These are phyloP conservation scores for Laguncularia racemosa DNA, from an alignment of 345 rosid species.

Conservation along the genomic window DNA sequence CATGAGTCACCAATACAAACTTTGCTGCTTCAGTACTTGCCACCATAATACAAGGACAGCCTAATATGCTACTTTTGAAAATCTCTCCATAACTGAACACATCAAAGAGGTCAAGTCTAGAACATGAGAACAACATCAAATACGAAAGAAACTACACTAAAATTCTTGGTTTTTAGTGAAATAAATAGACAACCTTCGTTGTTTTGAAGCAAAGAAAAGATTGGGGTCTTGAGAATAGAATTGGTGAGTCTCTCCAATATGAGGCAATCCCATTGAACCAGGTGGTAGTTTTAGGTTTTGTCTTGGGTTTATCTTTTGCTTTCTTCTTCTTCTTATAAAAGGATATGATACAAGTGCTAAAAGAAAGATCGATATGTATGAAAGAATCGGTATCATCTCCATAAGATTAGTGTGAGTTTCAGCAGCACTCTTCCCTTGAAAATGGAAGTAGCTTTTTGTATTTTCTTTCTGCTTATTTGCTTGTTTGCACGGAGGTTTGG, in stretches of 20 bases:
- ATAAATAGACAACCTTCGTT: conserved; percentile 37
- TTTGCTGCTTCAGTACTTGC: conserved; percentile 72
- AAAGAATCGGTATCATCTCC: conserved; percentile 25
- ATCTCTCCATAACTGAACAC: conserved; percentile 66
- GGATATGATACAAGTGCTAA: conserved; percentile 29
- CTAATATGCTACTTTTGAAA: conserved; percentile 68
- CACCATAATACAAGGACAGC: conserved; percentile 86
- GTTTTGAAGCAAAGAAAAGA: conserved; percentile 52
- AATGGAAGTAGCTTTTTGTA: neutral
- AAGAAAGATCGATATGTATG: conserved; percentile 27
- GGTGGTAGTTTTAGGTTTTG: conserved; percentile 55
- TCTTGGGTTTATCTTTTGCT: conserved; percentile 4
- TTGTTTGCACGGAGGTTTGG: neutral
- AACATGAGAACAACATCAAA: neutral
- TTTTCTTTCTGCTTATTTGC: no score
- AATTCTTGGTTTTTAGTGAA: neutral
- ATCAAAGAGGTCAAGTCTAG: no score
- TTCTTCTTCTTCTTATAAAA: conserved; percentile 7
- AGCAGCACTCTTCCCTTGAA: no score
- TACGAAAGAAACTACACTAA: neutral
- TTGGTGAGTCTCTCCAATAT: conserved; percentile 70
- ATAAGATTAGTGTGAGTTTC: conserved; percentile 11
- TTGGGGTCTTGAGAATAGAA: conserved; percentile 78
- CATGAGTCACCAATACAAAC: conserved; percentile 73
- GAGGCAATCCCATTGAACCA: conserved; percentile 90